Conservation (phyloP, 1,139 yeast species). For the Nadsonia starkeyi-henricii region DNA sequence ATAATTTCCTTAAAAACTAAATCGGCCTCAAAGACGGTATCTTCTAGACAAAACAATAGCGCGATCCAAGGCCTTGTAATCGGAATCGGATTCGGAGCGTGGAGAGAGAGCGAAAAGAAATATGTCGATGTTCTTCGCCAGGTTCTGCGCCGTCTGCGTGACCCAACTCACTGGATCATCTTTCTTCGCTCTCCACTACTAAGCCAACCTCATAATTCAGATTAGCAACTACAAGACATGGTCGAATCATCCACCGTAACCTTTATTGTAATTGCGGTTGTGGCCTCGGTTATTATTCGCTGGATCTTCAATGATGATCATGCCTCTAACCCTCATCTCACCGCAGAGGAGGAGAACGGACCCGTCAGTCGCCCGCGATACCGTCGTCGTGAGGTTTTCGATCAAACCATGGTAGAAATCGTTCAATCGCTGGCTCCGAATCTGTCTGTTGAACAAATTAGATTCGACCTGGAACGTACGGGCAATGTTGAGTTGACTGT, state of each 20-base stretch:
- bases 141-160: no score
- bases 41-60: no score
- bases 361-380: conserved; percentile 4
- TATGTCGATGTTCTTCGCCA: no score
- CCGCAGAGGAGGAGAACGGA: conserved; percentile 5
- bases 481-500: conserved; percentile 76
- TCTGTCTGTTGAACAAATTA: conserved; percentile 54
- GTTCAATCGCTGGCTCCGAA: conserved; percentile 76
- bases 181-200: no score
- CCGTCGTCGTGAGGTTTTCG: conserved; percentile 45
- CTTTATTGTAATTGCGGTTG: conserved; percentile 34
- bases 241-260: conserved; percentile 24
- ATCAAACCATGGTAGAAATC: conserved; percentile 69
- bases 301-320: conserved; percentile 41
- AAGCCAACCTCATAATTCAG: no score
- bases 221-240: background rate
- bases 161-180: no score
- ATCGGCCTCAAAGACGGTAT: no score
- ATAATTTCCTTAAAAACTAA: no score
- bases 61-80: no score
- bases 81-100: no score
- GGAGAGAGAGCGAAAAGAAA: no score
- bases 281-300: conserved; percentile 43
- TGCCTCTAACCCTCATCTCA: background rate
- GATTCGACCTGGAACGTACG: conserved; percentile 37